Percentiles rank a stretch among this genome's conserved stretches.
Evolutionary conservation across 176 grass and related monocot species (phyloP).

Genomic region (Zea luxurians): DNA sequence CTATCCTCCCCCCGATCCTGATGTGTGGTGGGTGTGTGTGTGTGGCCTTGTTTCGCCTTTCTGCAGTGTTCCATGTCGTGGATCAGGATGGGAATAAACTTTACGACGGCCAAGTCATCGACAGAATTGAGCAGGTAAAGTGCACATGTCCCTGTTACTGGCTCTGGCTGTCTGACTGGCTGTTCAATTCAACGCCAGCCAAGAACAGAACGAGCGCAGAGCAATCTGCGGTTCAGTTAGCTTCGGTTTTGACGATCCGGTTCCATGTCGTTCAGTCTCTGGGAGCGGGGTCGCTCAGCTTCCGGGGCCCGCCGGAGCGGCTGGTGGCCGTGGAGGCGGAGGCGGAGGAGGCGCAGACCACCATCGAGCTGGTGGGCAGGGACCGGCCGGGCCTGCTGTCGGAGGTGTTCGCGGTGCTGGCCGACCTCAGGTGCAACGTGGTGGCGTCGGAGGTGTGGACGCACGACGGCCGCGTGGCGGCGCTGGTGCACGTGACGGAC

Average conservation of each 20-base stretch:
- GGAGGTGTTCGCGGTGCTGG: slow-evolving; percentile 85
- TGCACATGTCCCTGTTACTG: neutral
- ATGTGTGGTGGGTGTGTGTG: neutral
- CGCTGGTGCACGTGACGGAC: slow-evolving; percentile 73
- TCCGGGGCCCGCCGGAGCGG: slow-evolving; percentile 40
- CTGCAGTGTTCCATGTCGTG: slow-evolving; percentile 96
- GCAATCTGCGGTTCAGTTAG: neutral
- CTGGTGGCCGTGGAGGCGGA: slow-evolving; percentile 50
- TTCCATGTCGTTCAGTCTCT: slow-evolving; percentile 50
- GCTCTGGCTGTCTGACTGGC: neutral
- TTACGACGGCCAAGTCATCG: slow-evolving; percentile 67
- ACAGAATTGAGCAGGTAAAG: slow-evolving; percentile 77
- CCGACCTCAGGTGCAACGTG: slow-evolving; percentile 70
- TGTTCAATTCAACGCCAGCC: neutral
- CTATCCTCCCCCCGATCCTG: neutral
- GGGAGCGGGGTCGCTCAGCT: slow-evolving; percentile 56
- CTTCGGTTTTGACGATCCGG: neutral
- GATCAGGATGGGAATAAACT: slow-evolving; percentile 88
- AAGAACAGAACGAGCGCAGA: slow-evolving; percentile 22
- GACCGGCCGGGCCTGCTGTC: slow-evolving; percentile 85
- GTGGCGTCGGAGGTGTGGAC: slow-evolving; percentile 89
- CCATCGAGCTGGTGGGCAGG: slow-evolving; percentile 68
- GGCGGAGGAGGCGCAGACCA: slow-evolving; percentile 45
- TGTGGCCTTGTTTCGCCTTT: neutral
- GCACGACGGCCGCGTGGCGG: slow-evolving; percentile 71